Evolutionary conservation across 495 filamentous ascomycete species (phyloP).

Genomic region (Penicillium mononematosum): DNA sequence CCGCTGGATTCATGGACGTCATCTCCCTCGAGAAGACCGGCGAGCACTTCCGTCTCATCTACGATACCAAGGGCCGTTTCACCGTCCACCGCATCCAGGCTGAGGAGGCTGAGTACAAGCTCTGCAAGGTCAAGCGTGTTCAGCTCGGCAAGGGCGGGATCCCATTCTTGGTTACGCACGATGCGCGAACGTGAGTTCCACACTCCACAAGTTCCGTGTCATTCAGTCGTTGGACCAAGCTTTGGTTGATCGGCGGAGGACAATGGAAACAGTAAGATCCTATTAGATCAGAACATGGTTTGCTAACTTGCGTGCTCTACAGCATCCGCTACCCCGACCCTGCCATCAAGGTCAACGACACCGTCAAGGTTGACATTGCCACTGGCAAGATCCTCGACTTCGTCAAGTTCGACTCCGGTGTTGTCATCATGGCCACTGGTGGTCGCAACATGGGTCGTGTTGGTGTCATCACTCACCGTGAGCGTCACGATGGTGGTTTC

Average conservation of each 20-base stretch:
- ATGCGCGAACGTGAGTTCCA: slow-evolving; percentile 97
- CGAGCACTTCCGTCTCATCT: slow-evolving; percentile 99
- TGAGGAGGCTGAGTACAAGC: slow-evolving; percentile 98
- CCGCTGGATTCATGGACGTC: slow-evolving; percentile 98
- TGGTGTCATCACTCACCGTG: slow-evolving; percentile 99
- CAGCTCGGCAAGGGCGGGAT: slow-evolving; percentile 99
- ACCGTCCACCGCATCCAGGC: slow-evolving; percentile 97
- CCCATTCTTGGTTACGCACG: slow-evolving; percentile 99
- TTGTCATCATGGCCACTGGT: slow-evolving; percentile 95
- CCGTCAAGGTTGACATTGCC: slow-evolving; percentile 95
- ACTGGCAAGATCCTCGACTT: slow-evolving; percentile 96
- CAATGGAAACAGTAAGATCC: slow-evolving; percentile 42
- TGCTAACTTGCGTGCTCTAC: slow-evolving; percentile 40
- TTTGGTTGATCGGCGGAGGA: slow-evolving; percentile 74
- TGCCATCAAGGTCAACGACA: slow-evolving; percentile 98
- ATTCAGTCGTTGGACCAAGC: slow-evolving; percentile 99
- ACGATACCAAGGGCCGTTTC: slow-evolving; percentile 99
- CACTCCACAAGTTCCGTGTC: slow-evolving; percentile 70
- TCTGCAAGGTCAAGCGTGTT: slow-evolving; percentile 98
- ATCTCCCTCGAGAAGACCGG: slow-evolving; percentile 99
- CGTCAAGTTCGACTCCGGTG: slow-evolving; percentile 96
- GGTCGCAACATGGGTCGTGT: slow-evolving; percentile 99
- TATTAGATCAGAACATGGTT: slow-evolving; percentile 24
- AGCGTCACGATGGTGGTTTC: slow-evolving; percentile 99
- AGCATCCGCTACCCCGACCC: slow-evolving; percentile 99